Conservation (phyloP, 306 rosid species). For the Dryas alaskensis region DNA sequence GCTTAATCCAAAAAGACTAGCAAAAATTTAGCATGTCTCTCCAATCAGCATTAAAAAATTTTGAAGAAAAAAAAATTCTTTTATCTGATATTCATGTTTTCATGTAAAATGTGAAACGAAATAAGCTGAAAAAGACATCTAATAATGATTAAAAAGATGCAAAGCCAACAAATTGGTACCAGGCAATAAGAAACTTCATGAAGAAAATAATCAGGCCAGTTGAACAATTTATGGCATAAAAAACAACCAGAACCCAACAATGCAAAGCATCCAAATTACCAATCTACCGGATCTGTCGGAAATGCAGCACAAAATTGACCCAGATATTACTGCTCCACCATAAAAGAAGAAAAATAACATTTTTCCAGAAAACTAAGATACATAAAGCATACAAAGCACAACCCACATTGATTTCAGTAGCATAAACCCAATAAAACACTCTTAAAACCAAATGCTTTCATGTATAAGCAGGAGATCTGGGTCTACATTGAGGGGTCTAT, state of each 20-base stretch:
- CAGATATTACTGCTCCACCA: slow-evolving; percentile 13
- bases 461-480: slow-evolving; percentile 15
- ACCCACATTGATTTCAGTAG: slow-evolving; percentile 4
- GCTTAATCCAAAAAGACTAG: neutral
- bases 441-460: neutral
- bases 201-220: neutral
- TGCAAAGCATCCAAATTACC: slow-evolving; percentile 2
- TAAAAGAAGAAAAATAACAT: neutral
- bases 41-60: too few relatives aligned
- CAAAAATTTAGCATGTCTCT: neutral
- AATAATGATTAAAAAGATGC: neutral
- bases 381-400: neutral
- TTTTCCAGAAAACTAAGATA: neutral
- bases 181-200: neutral
- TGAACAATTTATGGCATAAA: neutral
- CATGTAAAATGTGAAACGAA: neutral
- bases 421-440: neutral
- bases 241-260: slow-evolving; percentile 13
- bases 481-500: neutral
- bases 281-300: slow-evolving; percentile 1
- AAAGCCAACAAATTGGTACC: neutral
- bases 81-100: neutral
- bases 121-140: neutral
- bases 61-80: neutral
- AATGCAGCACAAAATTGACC: slow-evolving; percentile 3